phyloP scores from a whole-genome alignment of 2,329 filamentous ascomycete genomes.

The Apiospora kogelbergensis region DNA sequence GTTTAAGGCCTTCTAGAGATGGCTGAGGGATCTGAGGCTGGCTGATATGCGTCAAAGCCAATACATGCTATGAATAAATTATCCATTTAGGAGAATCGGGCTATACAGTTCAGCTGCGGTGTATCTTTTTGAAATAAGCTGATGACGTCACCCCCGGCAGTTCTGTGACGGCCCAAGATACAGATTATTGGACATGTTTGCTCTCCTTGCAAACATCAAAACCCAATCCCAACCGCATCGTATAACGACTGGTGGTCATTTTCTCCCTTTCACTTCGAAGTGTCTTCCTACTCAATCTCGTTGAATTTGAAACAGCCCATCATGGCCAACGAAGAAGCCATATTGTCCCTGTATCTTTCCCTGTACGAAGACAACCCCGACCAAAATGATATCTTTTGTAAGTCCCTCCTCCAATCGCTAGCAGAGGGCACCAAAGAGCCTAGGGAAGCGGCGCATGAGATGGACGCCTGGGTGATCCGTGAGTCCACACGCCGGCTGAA shows the following conservation, averaged over 20 bases:
- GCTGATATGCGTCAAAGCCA: too few species aligned
- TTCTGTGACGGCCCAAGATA: not conserved
- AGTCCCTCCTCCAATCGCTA: not conserved
- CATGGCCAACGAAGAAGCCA: not conserved
- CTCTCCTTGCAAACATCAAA: too few species aligned
- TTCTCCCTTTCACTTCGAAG: not conserved
- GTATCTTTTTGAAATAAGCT: not conserved
- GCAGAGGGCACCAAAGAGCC: not conserved
- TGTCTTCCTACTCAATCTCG: not conserved
- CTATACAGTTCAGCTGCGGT: not conserved
- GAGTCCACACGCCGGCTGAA: slow-evolving; percentile 14
- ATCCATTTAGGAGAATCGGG: too few species aligned
- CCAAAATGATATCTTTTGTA: not conserved
- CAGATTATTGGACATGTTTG: too few species aligned
- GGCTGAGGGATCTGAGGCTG: too few species aligned
- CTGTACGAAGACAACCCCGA: not conserved
- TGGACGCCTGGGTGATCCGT: slow-evolving; percentile 15
- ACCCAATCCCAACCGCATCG: too few species aligned
- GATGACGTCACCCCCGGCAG: not conserved
- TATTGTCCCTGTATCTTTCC: not conserved
- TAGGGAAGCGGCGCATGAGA: not conserved
- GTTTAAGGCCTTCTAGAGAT: too few species aligned
- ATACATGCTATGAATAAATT: too few species aligned
- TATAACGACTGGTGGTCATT: not conserved
- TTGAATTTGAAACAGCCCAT: not conserved